Percentiles rank a stretch among this genome's conserved stretches.
phyloP scores from a whole-genome alignment of 208 protist genomes.

The Entamoeba dispar region DNA sequence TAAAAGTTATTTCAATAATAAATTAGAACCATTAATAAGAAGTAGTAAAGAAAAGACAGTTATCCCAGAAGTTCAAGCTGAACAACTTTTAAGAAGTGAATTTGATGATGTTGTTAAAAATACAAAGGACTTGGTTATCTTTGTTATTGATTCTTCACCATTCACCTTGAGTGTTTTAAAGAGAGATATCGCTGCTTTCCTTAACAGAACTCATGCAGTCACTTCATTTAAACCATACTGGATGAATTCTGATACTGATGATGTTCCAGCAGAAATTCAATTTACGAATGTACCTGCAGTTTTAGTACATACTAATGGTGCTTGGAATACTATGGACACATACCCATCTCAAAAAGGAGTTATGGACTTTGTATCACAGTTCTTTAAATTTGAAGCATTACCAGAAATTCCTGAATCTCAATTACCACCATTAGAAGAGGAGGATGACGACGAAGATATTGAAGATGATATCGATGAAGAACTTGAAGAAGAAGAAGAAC shows the following conservation, averaged over 20 bases:
- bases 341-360: background rate
- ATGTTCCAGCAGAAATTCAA: background rate
- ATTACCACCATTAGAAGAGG: background rate
- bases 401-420: background rate
- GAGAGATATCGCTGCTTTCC: background rate
- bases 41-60: background rate
- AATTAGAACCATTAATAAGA: background rate
- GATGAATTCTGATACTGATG: background rate
- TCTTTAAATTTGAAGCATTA: background rate
- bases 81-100: background rate
- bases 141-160: background rate
- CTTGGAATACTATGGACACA: background rate
- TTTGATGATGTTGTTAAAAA: background rate
- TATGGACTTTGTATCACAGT: background rate
- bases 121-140: background rate
- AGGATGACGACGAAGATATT: background rate
- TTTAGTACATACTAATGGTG: background rate
- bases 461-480: background rate
- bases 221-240: background rate
- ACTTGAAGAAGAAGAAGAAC: background rate
- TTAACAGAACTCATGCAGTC: background rate
- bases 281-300: background rate
- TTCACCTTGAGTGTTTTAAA: background rate
- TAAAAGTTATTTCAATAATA: background rate
- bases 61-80: background rate